Base-by-base conservation (phyloP, 352 stramenopile species). In the Paralagenidium karlingii region DNA sequence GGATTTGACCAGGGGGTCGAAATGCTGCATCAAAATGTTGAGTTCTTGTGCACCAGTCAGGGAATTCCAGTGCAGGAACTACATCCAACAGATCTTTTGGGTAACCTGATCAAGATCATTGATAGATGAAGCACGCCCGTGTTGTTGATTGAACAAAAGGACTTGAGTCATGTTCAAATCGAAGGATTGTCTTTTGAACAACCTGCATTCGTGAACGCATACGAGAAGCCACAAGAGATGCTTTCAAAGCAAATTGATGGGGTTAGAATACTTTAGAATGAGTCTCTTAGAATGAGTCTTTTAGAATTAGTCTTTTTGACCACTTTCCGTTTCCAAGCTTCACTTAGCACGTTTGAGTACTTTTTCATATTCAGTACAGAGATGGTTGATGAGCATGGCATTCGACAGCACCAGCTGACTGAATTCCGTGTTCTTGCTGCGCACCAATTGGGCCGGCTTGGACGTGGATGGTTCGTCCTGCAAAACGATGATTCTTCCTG, bases 321-420 rank as follows among this genome's bases (percentile, higher is more conserved):
- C 30, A n/a, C n/a, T n/a, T n/a, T n/a, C n/a, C n/a, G n/a, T n/a
- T n/a, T n/a, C n/a, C n/a, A n/a, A n/a, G n/a, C n/a, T n/a, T n/a
- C n/a, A n/a, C n/a, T n/a, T n/a, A n/a, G n/a, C n/a, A n/a, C n/a
- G n/a, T 36, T 51, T 47, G 25, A 88, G 53, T 47, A 78, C 56
- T 22, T 58, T 59, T 40, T 91, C 77, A 49, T 91, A 91, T 29
- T 76, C 67, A 3, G 71, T 83, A 46, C 78, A 89, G n/a, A 91
- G 63, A 21, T 91, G 78, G 39, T 91, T 75, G 13, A 84, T 55
- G 10, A 91, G 62, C 78, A 91, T 91, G 31, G 64, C 55, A 30
- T 86, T 85, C 22, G 78, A 88, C 8, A 91, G 64, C 43, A 82
- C 62, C 8, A 88, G 63, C 32, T 60, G 66, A 42, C 61, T 60